These are phyloP conservation scores for Dactylellina leptospora DNA, from an alignment of 2,329 filamentous ascomycete genomes.

Conservation along the genomic window DNA sequence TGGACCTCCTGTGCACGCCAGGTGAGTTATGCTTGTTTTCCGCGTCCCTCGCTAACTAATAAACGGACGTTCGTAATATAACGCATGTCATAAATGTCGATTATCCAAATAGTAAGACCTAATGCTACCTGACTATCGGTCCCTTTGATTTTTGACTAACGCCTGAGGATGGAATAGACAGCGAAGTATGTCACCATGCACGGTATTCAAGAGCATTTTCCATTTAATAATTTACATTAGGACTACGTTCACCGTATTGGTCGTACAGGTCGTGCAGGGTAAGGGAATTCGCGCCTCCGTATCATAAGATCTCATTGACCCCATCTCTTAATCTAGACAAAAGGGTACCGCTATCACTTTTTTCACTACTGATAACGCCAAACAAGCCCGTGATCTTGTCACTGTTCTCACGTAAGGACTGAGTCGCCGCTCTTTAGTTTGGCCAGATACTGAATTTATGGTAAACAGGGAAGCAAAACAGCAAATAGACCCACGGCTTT, in stretches of 20 bases:
- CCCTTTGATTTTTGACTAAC: constrained; percentile 5
- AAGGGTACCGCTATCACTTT: constrained; percentile 97
- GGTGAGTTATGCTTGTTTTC: constrained; percentile 44
- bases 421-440: neutral
- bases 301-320: no score
- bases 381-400: constrained; percentile 96
- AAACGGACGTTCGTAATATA: constrained; percentile 99
- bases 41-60: constrained; percentile 74
- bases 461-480: constrained; percentile 85
- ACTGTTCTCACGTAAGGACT: constrained; percentile 70
- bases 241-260: constrained; percentile 96
- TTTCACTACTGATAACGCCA: constrained; percentile 96
- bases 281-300: no score
- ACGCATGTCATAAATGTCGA: constrained; percentile 99
- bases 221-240: constrained; percentile 86
- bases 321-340: constrained; percentile 67
- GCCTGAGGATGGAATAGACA: constrained; percentile 12
- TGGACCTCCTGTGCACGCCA: constrained; percentile 53
- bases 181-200: constrained; percentile 31
- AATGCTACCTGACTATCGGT: neutral
- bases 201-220: neutral
- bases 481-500: constrained; percentile 92
- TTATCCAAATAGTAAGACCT: constrained; percentile 80
- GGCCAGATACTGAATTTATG: neutral
- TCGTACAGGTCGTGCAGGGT: constrained; percentile 87